Base-by-base conservation (phyloP, 1,284 basidiomycete genomes). In the Ganoderma resinaceum region DNA sequence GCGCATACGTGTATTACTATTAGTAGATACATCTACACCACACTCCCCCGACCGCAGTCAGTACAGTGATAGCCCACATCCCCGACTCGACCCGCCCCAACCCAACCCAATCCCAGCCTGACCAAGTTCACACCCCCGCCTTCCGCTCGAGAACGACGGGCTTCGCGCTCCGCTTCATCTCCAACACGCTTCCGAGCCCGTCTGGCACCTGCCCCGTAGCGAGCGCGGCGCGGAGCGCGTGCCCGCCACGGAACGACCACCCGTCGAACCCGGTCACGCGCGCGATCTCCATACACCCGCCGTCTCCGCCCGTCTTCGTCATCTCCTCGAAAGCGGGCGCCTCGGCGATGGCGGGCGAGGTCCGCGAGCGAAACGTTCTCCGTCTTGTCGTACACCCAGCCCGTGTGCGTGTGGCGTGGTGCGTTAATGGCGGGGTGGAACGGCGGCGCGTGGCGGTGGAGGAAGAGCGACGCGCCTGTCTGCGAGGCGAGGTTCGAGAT, bases 391-490 rank as follows among this genome's bases (percentile, higher is more conserved):
- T 95, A 96, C 35, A 80, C 81, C 91, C 93, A 95, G 33, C 75
- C 69, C 6, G 73, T 70, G n/a, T n/a, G n/a, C n/a, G n/a, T n/a
- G 35, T 63, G 67, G 62, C 16, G 52, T 16, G 49, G 26, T 23
- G 26, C 12, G 52, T 26, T 14, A 6, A 53, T 14, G 12, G 26
- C 26, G 52, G 76, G 53, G 55, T 80, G 73, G 67, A 84, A 84
- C 0, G 91, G 90, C 6, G 86, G 83, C 0, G 89, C 78, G 70
- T 93, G 84, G 16, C 87, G 83, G 69, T 96, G 94, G 7, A 93
- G 89, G 83, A 98, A 98, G 58, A 96, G 88, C 0, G 94, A 94
- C 5, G 95, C 94, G 11, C 97, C 97, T 0, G 94, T 96, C 82
- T 98, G 96, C 0, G 95, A 91, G 1, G 95, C 92, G 37, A 94